These are phyloP conservation scores for Eimeria tenella DNA, from an alignment of 169 alveolate genomes.

Conservation along the genomic window DNA sequence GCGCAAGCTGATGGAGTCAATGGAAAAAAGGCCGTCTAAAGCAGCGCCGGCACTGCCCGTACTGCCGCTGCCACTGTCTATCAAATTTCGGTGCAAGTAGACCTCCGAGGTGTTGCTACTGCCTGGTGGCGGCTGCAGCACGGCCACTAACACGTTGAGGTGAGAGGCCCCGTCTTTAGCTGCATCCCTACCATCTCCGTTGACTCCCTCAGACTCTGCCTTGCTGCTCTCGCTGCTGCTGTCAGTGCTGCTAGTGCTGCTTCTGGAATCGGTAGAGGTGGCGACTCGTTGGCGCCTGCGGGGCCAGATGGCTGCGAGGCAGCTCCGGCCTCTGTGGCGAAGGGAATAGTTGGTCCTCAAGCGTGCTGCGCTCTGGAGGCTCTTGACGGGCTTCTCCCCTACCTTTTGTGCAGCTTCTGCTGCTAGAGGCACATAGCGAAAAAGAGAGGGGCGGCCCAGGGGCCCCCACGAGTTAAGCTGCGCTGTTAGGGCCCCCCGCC, in stretches of 20 bases:
- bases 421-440: background rate
- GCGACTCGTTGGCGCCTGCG: background rate
- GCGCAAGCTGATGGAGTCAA: background rate
- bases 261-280: background rate
- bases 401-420: background rate
- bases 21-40: background rate
- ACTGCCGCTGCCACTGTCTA: background rate
- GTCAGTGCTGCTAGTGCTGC: conserved; percentile 1
- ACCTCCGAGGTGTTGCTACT: background rate
- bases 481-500: background rate
- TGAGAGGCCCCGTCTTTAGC: background rate
- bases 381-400: too few species aligned
- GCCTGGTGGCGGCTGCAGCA: conserved; percentile 7
- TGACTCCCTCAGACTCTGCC: background rate
- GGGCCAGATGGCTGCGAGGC: background rate
- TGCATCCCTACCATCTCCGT: background rate
- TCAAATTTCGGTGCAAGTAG: background rate
- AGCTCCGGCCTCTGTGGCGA: conserved; percentile 6
- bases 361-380: background rate
- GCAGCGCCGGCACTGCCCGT: background rate
- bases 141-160: conserved; percentile 1
- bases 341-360: background rate
- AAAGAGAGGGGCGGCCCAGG: background rate
- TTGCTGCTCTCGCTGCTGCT: background rate
- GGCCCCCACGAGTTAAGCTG: background rate